Conservation (phyloP, 2,329 filamentous ascomycete species). For the Trichoderma brevicompactum region DNA sequence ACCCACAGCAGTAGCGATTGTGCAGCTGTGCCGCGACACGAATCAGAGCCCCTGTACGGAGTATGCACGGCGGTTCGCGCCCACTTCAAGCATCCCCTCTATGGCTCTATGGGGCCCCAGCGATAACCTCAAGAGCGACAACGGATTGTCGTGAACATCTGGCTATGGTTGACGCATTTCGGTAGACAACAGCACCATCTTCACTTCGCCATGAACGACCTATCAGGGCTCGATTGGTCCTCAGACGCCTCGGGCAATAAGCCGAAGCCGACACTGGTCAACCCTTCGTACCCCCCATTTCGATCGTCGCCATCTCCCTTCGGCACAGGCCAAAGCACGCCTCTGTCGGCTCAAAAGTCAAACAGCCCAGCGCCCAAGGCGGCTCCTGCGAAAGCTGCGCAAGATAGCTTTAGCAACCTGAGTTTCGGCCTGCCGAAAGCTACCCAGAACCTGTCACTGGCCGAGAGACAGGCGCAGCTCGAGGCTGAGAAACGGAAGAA, state of each 20-base stretch:
- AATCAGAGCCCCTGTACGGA: conserved; percentile 20
- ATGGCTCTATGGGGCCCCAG: neutral
- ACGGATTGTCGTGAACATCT: conserved; percentile 29
- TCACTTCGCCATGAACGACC: conserved; percentile 61
- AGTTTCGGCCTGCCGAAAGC: conserved; percentile 61
- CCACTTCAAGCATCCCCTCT: conserved; percentile 17
- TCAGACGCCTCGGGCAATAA: conserved; percentile 45
- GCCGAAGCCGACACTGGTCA: conserved; percentile 48
- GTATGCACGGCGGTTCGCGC: conserved; percentile 7
- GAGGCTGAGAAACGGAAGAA: conserved; percentile 70
- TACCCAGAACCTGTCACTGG: conserved; percentile 73
- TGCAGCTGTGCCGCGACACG: conserved; percentile 15
- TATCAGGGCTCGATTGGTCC: conserved; percentile 65
- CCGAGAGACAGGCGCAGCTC: conserved; percentile 74
- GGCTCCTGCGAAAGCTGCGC: conserved; percentile 54
- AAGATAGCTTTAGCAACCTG: conserved; percentile 80
- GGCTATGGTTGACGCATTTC: conserved; percentile 37
- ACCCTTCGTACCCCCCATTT: conserved; percentile 54
- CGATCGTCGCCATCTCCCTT: conserved; percentile 61
- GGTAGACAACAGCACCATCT: conserved; percentile 31
- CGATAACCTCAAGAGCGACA: conserved; percentile 31
- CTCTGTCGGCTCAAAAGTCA: conserved; percentile 56
- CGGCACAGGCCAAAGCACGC: conserved; percentile 60
- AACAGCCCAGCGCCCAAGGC: conserved; percentile 50
- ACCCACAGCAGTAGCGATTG: neutral